Percentiles rank a stretch among this genome's conserved stretches.
phyloP scores from a whole-genome alignment of 164 flowering plant species.

The Amborella trichopoda region DNA sequence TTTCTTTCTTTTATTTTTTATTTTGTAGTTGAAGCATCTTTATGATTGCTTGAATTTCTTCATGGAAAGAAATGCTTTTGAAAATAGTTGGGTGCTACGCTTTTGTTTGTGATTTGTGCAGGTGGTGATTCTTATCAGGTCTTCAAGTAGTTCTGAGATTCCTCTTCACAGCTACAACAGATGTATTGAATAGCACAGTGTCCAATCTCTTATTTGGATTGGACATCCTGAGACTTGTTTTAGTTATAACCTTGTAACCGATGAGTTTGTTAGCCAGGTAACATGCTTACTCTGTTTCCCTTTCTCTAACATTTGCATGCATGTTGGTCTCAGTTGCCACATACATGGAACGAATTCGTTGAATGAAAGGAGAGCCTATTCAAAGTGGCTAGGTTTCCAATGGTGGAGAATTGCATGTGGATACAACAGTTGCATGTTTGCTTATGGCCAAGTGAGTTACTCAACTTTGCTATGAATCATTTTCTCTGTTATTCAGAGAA shows the following conservation, averaged over 20 bases:
- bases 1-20: too few relatives aligned
- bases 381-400: conserved; percentile 87
- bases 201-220: conserved; percentile 74
- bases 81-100: too few relatives aligned
- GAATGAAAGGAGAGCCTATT: conserved; percentile 73
- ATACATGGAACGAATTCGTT: background rate
- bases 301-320: background rate
- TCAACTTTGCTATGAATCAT: background rate
- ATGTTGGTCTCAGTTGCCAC: background rate
- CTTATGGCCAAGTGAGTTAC: conserved; percentile 86
- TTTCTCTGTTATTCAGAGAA: background rate
- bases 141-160: conserved; percentile 66
- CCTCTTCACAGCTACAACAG: conserved; percentile 65
- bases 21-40: too few relatives aligned
- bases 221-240: conserved; percentile 94
- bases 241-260: conserved; percentile 86
- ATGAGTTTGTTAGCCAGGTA: conserved; percentile 90
- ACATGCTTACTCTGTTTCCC: background rate
- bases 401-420: conserved; percentile 97
- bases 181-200: conserved; percentile 81
- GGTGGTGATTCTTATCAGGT: conserved; percentile 94
- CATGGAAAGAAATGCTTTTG: too few relatives aligned
- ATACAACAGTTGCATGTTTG: conserved; percentile 98
- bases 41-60: too few relatives aligned
- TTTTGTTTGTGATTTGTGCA: too few relatives aligned